These are phyloP conservation scores for Bromus sterilis DNA, from an alignment of 176 grass and related monocot species.

Conservation along the genomic window DNA sequence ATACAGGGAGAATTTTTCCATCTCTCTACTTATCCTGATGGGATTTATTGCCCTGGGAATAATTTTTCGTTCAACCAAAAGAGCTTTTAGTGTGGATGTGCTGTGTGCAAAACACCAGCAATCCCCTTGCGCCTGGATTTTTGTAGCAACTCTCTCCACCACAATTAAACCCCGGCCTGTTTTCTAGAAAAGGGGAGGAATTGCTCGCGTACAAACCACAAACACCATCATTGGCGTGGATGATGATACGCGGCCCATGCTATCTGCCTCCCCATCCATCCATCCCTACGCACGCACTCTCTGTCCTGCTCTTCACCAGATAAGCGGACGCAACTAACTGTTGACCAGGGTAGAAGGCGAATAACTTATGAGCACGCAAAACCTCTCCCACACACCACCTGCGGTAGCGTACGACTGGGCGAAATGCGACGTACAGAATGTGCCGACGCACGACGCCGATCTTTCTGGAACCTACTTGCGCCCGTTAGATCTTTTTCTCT, in stretches of 20 bases:
- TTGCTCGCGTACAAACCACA: background rate
- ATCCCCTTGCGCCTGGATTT: too few relatives aligned
- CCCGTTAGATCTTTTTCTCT: background rate
- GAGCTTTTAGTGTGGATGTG: too few relatives aligned
- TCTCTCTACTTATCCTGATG: too few relatives aligned
- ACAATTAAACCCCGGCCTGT: background rate
- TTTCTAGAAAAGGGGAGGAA: background rate
- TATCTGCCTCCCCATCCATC: background rate
- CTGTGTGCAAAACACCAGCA: too few relatives aligned
- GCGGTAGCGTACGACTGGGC: background rate
- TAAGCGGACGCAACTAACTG: background rate
- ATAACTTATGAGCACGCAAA: background rate
- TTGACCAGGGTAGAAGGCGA: too few relatives aligned
- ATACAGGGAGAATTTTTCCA: too few relatives aligned
- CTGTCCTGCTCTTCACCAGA: background rate
- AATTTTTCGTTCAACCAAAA: too few relatives aligned
- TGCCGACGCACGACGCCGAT: background rate
- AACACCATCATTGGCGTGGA: background rate
- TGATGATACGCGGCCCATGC: background rate
- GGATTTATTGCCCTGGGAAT: too few relatives aligned
- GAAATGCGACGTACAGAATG: background rate
- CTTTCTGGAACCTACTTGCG: background rate
- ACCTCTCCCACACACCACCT: background rate
- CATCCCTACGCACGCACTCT: background rate
- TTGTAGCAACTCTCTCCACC: too few relatives aligned